phyloP scores from a whole-genome alignment of 2,329 filamentous ascomycete species.

The Sporothrix globosa region DNA sequence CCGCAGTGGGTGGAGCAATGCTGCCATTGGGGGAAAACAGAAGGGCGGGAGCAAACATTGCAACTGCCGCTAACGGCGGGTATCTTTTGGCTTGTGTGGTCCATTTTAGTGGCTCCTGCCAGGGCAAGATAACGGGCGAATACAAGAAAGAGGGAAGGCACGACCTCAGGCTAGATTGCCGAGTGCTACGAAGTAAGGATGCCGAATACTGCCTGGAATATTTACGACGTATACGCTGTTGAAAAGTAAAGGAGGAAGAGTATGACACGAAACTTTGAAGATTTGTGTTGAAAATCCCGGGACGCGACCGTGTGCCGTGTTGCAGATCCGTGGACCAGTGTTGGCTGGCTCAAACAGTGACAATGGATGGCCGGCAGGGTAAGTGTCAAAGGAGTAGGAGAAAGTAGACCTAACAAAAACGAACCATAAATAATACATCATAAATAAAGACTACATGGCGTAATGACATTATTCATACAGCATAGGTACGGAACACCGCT shows the following conservation, averaged over 20 bases:
- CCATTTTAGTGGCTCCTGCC: constrained; percentile 10
- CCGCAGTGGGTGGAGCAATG: constrained; percentile 12
- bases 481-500: neutral
- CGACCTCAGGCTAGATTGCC: neutral
- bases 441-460: neutral
- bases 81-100: neutral
- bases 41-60: neutral
- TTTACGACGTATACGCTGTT: neutral
- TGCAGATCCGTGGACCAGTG: neutral
- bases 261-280: neutral
- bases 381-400: neutral
- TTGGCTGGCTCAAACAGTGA: constrained; percentile 12
- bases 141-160: neutral
- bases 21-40: neutral
- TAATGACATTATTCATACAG: constrained; percentile 9
- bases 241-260: neutral
- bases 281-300: neutral
- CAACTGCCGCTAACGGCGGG: neutral
- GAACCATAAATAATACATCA: neutral
- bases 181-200: neutral
- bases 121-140: constrained; percentile 21
- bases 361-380: neutral
- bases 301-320: constrained; percentile 6
- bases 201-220: neutral
- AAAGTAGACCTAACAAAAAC: neutral